Evolutionary conservation across 495 filamentous ascomycete genomes (phyloP).

Genomic region (Amphirosellinia nigrospora): DNA sequence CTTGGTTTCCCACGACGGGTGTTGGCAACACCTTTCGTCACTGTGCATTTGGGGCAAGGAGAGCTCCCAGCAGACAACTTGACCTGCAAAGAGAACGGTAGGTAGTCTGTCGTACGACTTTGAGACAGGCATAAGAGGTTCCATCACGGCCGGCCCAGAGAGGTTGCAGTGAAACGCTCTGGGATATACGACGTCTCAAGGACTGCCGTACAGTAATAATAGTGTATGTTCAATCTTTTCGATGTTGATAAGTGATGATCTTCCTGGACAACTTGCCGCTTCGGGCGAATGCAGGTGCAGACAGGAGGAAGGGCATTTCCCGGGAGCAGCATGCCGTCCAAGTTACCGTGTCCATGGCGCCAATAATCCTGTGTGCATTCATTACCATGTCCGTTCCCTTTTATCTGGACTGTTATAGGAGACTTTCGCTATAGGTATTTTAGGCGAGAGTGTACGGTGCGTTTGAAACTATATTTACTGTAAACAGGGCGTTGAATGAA

Average conservation of each 20-base stretch:
- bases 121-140: neutral
- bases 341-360: constrained; percentile 22
- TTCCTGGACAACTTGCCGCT: neutral
- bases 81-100: neutral
- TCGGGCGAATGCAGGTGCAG: neutral
- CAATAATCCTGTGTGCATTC: constrained; percentile 13
- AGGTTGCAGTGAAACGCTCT: neutral
- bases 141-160: neutral
- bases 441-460: constrained; percentile 1
- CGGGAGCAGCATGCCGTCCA: constrained; percentile 11
- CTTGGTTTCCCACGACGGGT: neutral
- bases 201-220: neutral
- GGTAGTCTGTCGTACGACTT: neutral
- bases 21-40: constrained; percentile 24
- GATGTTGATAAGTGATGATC: constrained; percentile 7
- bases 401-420: neutral
- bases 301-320: neutral
- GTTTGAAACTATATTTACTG: neutral
- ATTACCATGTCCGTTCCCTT: constrained; percentile 1
- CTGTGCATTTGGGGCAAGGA: constrained; percentile 13
- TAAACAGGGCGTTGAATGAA: neutral
- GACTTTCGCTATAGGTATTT: neutral
- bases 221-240: neutral
- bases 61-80: constrained; percentile 7
- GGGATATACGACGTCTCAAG: constrained; percentile 1